These are phyloP conservation scores for Rhazya stricta DNA, from an alignment of 257 asterid genomes.

Conservation along the genomic window DNA sequence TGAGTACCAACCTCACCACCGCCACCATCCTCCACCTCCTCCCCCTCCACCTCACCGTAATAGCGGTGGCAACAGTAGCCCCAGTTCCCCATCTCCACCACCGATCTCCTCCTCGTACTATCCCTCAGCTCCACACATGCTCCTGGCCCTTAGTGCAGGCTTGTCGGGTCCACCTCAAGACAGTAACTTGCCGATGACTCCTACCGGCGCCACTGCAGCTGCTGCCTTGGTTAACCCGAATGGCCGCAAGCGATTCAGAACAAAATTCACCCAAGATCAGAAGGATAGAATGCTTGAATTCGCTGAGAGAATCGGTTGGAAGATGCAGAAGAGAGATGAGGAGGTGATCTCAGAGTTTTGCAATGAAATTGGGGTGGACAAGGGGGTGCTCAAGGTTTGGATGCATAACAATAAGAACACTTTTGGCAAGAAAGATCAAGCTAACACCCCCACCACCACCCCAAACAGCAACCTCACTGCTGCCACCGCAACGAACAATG, in stretches of 20 bases:
- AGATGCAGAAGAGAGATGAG: conserved; percentile 74
- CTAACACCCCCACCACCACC: conserved; percentile 13
- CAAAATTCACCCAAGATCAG: conserved; percentile 61
- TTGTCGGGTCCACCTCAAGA: conserved; percentile 2
- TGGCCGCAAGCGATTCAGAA: conserved; percentile 64
- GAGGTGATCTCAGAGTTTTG: conserved; percentile 50
- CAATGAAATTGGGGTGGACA: conserved; percentile 54
- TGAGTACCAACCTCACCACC: conserved; percentile 87
- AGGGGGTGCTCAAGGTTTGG: conserved; percentile 80
- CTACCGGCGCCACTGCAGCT: conserved; percentile 20
- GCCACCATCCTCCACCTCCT: conserved; percentile 77
- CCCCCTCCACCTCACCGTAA: conserved; percentile 13
- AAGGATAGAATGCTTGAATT: conserved; percentile 69
- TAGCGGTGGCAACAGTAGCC: conserved; percentile 47
- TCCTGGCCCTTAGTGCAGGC: conserved; percentile 68
- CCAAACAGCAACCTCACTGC: conserved; percentile 13
- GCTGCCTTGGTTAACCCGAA: conserved; percentile 19
- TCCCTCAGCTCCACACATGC: conserved; percentile 91
- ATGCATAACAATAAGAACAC: conserved; percentile 85
- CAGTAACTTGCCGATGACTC: conserved; percentile 24
- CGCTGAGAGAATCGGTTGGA: conserved; percentile 67
- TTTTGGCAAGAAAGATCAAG: conserved; percentile 46
- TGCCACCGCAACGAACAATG: neutral
- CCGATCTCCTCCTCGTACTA: conserved; percentile 92
- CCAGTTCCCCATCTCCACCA: conserved; percentile 85